Evolutionary conservation across 2,329 filamentous ascomycete species (phyloP).

Genomic region (Endothia cerciana): DNA sequence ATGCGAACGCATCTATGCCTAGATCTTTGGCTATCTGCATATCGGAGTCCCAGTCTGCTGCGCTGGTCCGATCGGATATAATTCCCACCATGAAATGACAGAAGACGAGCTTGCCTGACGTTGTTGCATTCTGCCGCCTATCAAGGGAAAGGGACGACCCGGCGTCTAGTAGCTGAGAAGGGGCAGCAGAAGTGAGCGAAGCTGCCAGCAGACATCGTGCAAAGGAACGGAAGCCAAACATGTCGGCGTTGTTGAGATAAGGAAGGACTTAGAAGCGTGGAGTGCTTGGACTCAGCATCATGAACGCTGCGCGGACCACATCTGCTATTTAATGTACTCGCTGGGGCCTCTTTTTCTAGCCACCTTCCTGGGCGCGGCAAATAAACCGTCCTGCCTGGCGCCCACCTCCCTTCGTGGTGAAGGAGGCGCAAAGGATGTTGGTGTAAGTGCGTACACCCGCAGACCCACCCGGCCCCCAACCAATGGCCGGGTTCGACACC

Average conservation of each 20-base stretch:
- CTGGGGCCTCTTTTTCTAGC: too few species aligned
- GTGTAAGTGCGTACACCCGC: background rate
- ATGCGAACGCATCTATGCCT: constrained; percentile 38
- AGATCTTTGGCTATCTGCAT: constrained; percentile 29
- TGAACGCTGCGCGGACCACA: background rate
- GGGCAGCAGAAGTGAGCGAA: constrained; percentile 14
- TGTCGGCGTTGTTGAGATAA: constrained; percentile 5
- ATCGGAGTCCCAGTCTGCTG: constrained; percentile 30
- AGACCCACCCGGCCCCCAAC: constrained; percentile 9
- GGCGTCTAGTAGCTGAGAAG: constrained; percentile 15
- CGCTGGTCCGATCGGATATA: constrained; percentile 24
- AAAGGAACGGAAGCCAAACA: constrained; percentile 24
- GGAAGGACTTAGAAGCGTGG: background rate
- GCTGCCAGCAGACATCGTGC: constrained; percentile 17
- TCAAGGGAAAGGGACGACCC: constrained; percentile 10
- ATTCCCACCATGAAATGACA: constrained; percentile 30
- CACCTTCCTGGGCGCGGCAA: background rate
- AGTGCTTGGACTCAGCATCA: background rate
- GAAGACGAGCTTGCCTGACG: constrained; percentile 27
- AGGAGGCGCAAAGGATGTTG: background rate
- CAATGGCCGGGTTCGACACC: constrained; percentile 1
- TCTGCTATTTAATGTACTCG: background rate
- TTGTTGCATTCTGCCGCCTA: constrained; percentile 13
- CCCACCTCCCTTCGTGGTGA: background rate
- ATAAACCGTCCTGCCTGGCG: constrained; percentile 2